phyloP scores from a whole-genome alignment of 2,329 filamentous ascomycete species.

The Curvularia hawaiiensis region DNA sequence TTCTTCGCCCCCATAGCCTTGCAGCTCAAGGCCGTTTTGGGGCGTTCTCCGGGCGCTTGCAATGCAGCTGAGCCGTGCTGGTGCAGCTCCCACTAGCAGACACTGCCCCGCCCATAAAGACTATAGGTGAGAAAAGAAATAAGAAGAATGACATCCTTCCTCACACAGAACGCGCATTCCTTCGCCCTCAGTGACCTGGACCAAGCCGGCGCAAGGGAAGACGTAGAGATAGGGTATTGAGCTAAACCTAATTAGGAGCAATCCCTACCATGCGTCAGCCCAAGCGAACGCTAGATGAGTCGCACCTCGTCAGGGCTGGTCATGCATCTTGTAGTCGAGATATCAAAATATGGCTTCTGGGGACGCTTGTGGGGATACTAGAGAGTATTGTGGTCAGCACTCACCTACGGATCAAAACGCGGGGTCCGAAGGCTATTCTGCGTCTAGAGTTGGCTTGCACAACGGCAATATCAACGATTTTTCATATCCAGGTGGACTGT shows the following conservation, averaged over 20 bases:
- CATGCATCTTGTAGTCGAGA: background rate
- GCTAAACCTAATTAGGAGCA: background rate
- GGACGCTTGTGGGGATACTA: background rate
- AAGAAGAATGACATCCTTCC: background rate
- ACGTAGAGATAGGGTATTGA: background rate
- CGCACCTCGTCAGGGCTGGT: background rate
- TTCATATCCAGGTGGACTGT: too few species aligned
- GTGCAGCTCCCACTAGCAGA: background rate
- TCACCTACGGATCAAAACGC: background rate
- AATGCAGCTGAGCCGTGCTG: background rate
- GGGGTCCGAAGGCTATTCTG: background rate
- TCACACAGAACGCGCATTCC: background rate
- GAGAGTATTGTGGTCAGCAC: background rate
- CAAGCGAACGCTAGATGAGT: background rate
- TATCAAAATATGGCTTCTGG: background rate
- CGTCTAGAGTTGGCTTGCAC: background rate
- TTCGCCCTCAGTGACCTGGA: background rate
- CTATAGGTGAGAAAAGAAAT: background rate
- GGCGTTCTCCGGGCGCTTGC: background rate
- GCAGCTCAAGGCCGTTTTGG: background rate
- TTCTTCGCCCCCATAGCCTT: background rate
- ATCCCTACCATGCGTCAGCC: background rate
- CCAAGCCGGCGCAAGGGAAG: background rate
- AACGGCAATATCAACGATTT: background rate
- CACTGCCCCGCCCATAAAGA: background rate